Evolutionary conservation across 805 yeast species (phyloP).

Genomic region (Sungouiella blattae): DNA sequence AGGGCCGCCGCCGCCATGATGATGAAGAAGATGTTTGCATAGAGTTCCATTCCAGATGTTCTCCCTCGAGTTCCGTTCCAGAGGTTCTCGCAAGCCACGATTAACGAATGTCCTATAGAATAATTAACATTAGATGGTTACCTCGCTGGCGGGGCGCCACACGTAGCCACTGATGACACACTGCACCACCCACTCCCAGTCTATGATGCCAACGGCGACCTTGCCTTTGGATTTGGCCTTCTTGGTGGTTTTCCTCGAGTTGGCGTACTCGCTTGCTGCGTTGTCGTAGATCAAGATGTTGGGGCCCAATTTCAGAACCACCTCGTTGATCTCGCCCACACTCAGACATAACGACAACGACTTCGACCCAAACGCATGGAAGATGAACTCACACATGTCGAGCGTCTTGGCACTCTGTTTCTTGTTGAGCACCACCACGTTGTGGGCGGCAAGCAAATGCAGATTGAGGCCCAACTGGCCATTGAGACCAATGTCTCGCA

Average conservation of each 20-base stretch:
- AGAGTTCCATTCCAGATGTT: too few relatives aligned
- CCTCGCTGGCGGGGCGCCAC: conserved; percentile 21
- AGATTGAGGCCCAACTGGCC: conserved; percentile 43
- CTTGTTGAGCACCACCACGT: conserved; percentile 35
- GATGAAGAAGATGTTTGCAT: conserved; percentile 21
- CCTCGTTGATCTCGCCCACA: conserved; percentile 5
- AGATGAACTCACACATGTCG: conserved; percentile 40
- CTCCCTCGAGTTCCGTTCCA: too few relatives aligned
- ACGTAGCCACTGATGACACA: conserved; percentile 45
- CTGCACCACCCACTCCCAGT: conserved; percentile 70
- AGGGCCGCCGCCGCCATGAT: conserved; percentile 42
- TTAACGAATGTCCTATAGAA: too few relatives aligned
- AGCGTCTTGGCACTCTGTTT: conserved; percentile 27
- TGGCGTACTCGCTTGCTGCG: conserved; percentile 8
- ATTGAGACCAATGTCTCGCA: conserved; percentile 24
- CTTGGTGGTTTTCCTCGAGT: conserved; percentile 2
- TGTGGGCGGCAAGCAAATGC: conserved; percentile 26
- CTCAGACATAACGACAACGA: conserved; percentile 11
- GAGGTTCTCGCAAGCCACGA: too few relatives aligned
- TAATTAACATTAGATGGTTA: background rate
- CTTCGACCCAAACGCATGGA: conserved; percentile 44
- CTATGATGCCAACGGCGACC: conserved; percentile 26
- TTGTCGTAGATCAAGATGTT: conserved; percentile 28
- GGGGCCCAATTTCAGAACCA: conserved; percentile 1
- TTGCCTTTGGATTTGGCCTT: conserved; percentile 1